A percentile compares a stretch with the other conserved stretches of the same genome.
Conservation (phyloP, 306 rosid genomes). For the Gynostemma pentaphyllum region DNA sequence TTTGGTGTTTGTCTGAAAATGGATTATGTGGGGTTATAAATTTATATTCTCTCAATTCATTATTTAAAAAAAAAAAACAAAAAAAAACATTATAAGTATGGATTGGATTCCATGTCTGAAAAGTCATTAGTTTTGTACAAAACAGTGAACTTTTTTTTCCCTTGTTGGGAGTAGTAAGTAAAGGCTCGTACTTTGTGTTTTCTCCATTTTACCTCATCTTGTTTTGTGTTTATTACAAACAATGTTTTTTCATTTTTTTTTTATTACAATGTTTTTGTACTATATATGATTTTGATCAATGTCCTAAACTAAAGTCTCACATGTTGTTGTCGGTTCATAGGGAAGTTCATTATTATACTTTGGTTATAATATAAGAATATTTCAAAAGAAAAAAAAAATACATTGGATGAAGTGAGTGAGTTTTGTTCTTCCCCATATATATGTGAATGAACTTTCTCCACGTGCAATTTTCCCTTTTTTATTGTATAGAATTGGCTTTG, state of each 20-base stretch:
- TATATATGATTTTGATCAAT: not conserved
- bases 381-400: not conserved
- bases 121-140: not conserved
- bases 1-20: not conserved
- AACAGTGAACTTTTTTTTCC: not conserved
- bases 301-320: conserved; percentile 9
- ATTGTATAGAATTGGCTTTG: not conserved
- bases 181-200: not conserved
- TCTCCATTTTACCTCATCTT: conserved; percentile 9
- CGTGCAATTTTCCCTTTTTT: conserved; percentile 2
- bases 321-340: conserved; percentile 12
- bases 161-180: not conserved
- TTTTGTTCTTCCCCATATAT: not conserved
- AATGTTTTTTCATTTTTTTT: not conserved
- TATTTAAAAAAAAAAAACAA: too few species aligned
- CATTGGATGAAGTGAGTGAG: not conserved
- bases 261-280: not conserved
- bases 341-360: not conserved
- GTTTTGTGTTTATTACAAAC: not conserved
- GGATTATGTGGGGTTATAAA: conserved; percentile 2
- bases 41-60: conserved; percentile 7
- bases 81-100: not conserved
- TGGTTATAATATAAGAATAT: too few species aligned
- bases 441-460: not conserved
- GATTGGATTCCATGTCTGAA: conserved; percentile 8